A percentile compares a stretch with the other conserved stretches of the same genome.
Conservation (phyloP, 306 rosid genomes). For the Quercus suber region DNA sequence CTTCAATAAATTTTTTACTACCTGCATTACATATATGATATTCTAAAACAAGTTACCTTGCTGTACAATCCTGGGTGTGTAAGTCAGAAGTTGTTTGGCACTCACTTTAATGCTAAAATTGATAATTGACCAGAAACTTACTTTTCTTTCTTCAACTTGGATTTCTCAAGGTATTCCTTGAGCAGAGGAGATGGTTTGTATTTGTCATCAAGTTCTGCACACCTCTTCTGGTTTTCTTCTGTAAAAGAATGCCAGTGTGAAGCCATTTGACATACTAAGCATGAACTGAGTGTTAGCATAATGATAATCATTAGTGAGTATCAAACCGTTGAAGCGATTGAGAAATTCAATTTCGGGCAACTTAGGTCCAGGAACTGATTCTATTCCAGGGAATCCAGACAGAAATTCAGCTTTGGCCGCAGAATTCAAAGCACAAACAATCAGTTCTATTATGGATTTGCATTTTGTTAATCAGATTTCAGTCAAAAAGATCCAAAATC, state of each 20-base stretch:
- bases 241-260: constrained; percentile 24
- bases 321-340: constrained; percentile 58
- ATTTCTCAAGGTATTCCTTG: constrained; percentile 65
- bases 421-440: constrained; percentile 2
- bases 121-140: constrained; percentile 23
- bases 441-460: neutral
- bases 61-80: neutral
- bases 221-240: constrained; percentile 88
- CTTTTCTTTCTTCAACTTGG: constrained; percentile 85
- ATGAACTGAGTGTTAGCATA: constrained; percentile 5
- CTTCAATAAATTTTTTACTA: neutral
- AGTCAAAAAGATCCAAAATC: neutral
- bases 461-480: neutral
- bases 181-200: constrained; percentile 64
- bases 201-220: constrained; percentile 76
- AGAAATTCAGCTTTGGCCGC: constrained; percentile 85
- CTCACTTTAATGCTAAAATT: neutral
- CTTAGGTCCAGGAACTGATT: constrained; percentile 86
- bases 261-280: constrained; percentile 15
- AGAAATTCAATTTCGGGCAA: constrained; percentile 83
- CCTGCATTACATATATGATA: neutral
- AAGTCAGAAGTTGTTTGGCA: neutral
- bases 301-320: neutral
- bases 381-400: constrained; percentile 83
- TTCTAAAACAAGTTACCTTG: neutral